phyloP scores from a whole-genome alignment of 768 basidiomycete species.

The Omphalotus guepiniiformis region DNA sequence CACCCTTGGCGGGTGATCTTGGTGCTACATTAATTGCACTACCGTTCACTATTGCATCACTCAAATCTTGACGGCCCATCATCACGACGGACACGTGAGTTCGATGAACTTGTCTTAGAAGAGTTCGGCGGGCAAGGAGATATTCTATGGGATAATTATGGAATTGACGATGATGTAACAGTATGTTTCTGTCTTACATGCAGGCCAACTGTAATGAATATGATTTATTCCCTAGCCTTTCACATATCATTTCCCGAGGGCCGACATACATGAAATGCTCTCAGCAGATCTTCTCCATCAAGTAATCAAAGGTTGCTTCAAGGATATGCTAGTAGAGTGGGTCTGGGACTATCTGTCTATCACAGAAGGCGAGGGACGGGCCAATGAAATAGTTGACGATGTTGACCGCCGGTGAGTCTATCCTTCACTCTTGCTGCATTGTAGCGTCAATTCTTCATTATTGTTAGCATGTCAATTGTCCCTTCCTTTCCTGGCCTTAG shows the following conservation, averaged over 20 bases:
- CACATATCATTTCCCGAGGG: slow-evolving; percentile 13
- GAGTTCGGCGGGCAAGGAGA: no score
- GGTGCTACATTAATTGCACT: no score
- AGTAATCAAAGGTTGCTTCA: slow-evolving; percentile 38
- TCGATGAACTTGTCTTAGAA: no score
- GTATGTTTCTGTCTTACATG: not conserved
- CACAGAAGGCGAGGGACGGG: slow-evolving; percentile 13
- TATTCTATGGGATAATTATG: not conserved
- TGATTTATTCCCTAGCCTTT: slow-evolving; percentile 10
- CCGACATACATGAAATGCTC: slow-evolving; percentile 14
- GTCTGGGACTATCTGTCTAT: slow-evolving; percentile 23
- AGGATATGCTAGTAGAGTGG: slow-evolving; percentile 37
- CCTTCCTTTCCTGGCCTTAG: slow-evolving; percentile 12
- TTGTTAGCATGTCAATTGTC: slow-evolving; percentile 14
- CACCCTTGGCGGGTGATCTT: no score
- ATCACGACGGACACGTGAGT: no score
- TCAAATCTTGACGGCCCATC: no score
- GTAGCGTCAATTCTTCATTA: no score
- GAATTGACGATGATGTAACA: not conserved
- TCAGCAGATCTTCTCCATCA: slow-evolving; percentile 29
- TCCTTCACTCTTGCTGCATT: no score
- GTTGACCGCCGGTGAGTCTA: slow-evolving; percentile 32
- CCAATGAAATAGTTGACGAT: slow-evolving; percentile 23
- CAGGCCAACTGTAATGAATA: not conserved
- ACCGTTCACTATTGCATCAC: no score